Evolutionary conservation across 2,329 filamentous ascomycete genomes (phyloP).

Genomic region (Aureobasidium mangrovei): DNA sequence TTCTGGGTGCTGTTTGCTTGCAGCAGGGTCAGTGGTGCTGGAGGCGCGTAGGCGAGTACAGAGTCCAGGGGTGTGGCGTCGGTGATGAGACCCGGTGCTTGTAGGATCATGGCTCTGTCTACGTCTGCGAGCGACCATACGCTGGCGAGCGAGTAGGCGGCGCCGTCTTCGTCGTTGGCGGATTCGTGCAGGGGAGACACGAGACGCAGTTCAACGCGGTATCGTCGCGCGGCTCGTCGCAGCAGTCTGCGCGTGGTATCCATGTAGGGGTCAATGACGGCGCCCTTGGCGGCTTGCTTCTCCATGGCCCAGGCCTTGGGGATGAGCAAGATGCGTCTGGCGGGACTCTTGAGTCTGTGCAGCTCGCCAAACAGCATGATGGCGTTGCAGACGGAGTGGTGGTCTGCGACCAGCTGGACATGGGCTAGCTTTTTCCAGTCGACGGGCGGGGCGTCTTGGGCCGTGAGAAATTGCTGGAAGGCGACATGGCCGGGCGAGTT

Average conservation of each 20-base stretch:
- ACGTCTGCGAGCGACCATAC: conserved; percentile 37
- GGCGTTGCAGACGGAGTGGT: conserved; percentile 40
- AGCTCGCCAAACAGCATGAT: conserved; percentile 43
- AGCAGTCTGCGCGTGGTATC: conserved; percentile 37
- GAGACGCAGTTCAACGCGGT: conserved; percentile 37
- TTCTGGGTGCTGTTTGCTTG: conserved; percentile 10
- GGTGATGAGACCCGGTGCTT: conserved; percentile 37
- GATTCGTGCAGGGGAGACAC: conserved; percentile 32
- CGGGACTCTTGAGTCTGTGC: conserved; percentile 37
- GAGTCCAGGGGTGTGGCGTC: conserved; percentile 40
- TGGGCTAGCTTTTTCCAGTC: conserved; percentile 41
- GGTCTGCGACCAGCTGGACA: conserved; percentile 37
- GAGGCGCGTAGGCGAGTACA: conserved; percentile 32
- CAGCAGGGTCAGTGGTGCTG: conserved; percentile 23
- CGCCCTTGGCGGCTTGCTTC: conserved; percentile 27
- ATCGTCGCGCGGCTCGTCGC: conserved; percentile 37
- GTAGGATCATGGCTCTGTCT: conserved; percentile 37
- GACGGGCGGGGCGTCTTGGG: conserved; percentile 23
- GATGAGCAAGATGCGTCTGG: conserved; percentile 38
- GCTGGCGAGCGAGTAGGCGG: conserved; percentile 36
- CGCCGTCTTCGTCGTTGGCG: conserved; percentile 24
- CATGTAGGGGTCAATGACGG: conserved; percentile 34
- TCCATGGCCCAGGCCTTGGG: conserved; percentile 30
- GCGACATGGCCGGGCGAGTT: no score
- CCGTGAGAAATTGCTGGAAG: conserved; percentile 20